Evolutionary conservation across 192 early-diverging fungal species (phyloP).

Genomic region (Diversispora epigaea): DNA sequence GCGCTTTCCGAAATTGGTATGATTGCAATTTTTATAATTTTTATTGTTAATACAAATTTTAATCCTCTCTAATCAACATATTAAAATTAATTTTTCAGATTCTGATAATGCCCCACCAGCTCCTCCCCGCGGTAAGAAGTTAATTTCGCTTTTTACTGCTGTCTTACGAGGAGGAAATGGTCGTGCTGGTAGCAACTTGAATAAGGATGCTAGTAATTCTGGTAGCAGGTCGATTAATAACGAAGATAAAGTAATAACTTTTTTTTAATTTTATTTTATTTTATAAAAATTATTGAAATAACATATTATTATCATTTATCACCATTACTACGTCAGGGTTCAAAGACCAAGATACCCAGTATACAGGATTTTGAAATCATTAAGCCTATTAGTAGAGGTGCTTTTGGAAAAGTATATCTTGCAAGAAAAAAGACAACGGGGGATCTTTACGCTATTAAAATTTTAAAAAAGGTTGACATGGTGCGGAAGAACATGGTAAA

Average conservation of each 20-base stretch:
- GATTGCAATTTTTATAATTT: not conserved
- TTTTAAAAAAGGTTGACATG: conserved; percentile 90
- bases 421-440: conserved; percentile 81
- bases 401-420: conserved; percentile 90
- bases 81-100: not conserved
- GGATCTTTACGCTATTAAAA: conserved; percentile 91
- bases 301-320: conserved; percentile 36
- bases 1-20: not conserved
- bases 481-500: conserved; percentile 96
- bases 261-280: not conserved
- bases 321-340: conserved; percentile 38
- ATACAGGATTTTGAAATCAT: conserved; percentile 94
- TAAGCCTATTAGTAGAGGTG: conserved; percentile 92
- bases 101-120: conserved; percentile 27
- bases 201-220: not conserved
- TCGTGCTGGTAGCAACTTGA: conserved; percentile 23
- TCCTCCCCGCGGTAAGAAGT: conserved; percentile 51
- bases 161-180: conserved; percentile 55
- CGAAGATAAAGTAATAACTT: conserved; percentile 9
- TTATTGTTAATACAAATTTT: not conserved
- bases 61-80: not conserved
- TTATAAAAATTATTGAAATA: not conserved
- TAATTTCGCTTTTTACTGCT: conserved; percentile 75
- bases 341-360: conserved; percentile 67
- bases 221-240: not conserved